Evolutionary conservation across 257 asterid genomes (phyloP), one percentile per base, ranked within the genome.

Genomic region (Primulina eburnea): DNA sequence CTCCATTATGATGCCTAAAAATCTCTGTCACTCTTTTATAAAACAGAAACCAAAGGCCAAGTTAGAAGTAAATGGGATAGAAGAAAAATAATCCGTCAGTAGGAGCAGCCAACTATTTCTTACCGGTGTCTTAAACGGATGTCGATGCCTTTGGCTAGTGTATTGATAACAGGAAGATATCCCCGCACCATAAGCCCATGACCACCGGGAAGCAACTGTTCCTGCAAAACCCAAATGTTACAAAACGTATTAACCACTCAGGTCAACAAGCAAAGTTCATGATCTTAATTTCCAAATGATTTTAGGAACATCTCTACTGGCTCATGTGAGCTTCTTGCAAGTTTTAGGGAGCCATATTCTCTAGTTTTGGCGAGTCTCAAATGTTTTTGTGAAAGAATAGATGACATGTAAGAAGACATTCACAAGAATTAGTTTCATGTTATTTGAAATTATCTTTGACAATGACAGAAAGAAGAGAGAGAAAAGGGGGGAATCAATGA

Each of bases 131-230:
- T 77, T 79, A 94, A 76, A 57, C 96, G 95, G 69, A 94, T 86
- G 73, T 94, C 97, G 53, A 89, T 95, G 77, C 97, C 97, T 79
- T 94, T 91, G 3, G 99, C 99, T n/a, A 94, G 93, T 24, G 97
- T 82, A 60, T 94, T 94, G 67, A 94, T 79, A 61, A 94, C 99
- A 37, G 97, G 99, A 73, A 79, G 91, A 74, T 94, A 94, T 56
- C 99, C 99, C 53, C 97, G 86, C 57, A 94, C 97, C 99, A 94
- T 94, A 69, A 94, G 92, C 59, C 97, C 99, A 71, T 94, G 99
- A 53, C 99, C 99, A 68, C 99, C 97, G 18, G 99, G 97, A 62
- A 94, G 95, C 92, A 94, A 77, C 72, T 73, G 97, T 79, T 94
- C 99, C 97, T 90, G 78, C 62, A 73, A 70, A 70, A 50, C 20